These are phyloP conservation scores for Xylaria nigripes DNA, from an alignment of 495 filamentous ascomycete species.

Conservation along the genomic window DNA sequence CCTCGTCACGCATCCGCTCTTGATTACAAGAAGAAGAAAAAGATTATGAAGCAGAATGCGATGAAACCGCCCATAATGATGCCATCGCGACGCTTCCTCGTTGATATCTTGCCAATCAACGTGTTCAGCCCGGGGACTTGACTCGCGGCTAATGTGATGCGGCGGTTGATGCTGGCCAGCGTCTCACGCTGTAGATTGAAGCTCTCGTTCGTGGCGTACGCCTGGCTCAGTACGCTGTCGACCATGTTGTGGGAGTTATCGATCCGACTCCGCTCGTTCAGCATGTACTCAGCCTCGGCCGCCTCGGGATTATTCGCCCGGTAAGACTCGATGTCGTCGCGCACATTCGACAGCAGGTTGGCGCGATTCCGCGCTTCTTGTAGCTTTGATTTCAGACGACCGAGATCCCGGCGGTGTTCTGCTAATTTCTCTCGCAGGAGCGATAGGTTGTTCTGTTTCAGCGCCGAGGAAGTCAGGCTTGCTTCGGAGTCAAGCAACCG, in stretches of 20 bases:
- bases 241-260: conserved; percentile 82
- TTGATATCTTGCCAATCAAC: conserved; percentile 86
- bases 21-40: conserved; percentile 71
- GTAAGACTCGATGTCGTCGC: conserved; percentile 86
- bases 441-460: conserved; percentile 89
- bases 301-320: conserved; percentile 68
- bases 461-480: conserved; percentile 75
- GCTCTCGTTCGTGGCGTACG: conserved; percentile 91
- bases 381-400: conserved; percentile 60
- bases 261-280: conserved; percentile 75
- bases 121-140: conserved; percentile 90
- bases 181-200: conserved; percentile 83
- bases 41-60: conserved; percentile 78
- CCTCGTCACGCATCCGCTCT: not conserved
- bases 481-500: conserved; percentile 92
- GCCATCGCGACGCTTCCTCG: conserved; percentile 90
- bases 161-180: conserved; percentile 73
- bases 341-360: conserved; percentile 86
- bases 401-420: conserved; percentile 78
- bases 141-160: conserved; percentile 80
- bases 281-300: conserved; percentile 92
- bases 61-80: conserved; percentile 88
- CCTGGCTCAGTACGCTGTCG: conserved; percentile 88
- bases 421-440: conserved; percentile 84
- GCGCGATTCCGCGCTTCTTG: conserved; percentile 69